These are phyloP conservation scores for Ormosia emarginata DNA, from an alignment of 306 rosid genomes.

Conservation along the genomic window DNA sequence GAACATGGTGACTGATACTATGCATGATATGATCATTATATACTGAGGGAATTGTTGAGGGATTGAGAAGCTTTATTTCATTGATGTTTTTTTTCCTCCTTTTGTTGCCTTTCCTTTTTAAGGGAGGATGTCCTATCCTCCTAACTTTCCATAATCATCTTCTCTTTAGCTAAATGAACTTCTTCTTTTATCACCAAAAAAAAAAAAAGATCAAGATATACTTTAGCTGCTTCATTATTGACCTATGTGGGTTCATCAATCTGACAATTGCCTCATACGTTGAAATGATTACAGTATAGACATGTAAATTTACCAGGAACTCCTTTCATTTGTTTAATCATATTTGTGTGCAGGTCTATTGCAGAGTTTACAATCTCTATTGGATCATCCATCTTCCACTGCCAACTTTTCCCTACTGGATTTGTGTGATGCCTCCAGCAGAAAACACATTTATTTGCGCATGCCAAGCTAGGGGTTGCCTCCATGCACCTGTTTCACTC, in stretches of 20 bases:
- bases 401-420: constrained; percentile 99
- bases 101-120: too few relatives aligned
- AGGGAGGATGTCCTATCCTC: not conserved
- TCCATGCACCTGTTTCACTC: constrained; percentile 86
- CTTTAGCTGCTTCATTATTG: constrained; percentile 3
- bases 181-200: not conserved
- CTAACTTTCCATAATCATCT: not conserved
- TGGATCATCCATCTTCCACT: constrained; percentile 98
- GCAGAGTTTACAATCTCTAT: constrained; percentile 83
- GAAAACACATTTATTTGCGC: constrained; percentile 98
- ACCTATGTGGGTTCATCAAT: not conserved
- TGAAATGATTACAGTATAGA: constrained; percentile 13
- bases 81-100: not conserved
- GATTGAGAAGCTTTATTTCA: not conserved
- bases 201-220: not conserved
- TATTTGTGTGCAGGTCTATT: constrained; percentile 68
- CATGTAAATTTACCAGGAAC: constrained; percentile 73
- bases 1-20: not conserved
- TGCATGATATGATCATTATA: not conserved
- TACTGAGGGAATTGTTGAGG: not conserved
- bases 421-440: constrained; percentile 99
- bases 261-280: not conserved
- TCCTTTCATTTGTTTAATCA: constrained; percentile 99
- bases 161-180: too few relatives aligned
- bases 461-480: constrained; percentile 98